Percentiles rank a stretch among this genome's conserved stretches.
Evolutionary conservation across 1,284 basidiomycete genomes (phyloP).

Genomic region (Microbotryum violaceum): DNA sequence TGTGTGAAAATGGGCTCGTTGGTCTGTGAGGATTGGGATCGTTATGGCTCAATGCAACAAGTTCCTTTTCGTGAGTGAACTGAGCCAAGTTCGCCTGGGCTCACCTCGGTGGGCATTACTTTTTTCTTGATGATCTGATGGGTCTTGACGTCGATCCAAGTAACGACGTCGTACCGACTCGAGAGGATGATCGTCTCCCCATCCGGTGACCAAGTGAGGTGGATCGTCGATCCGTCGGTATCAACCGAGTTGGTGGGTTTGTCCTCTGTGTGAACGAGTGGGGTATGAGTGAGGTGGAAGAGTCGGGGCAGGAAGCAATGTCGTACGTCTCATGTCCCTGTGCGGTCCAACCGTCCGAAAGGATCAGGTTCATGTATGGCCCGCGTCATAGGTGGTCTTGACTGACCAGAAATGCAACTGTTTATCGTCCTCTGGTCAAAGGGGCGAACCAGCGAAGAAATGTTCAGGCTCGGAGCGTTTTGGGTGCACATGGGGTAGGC

Average conservation of each 20-base stretch:
- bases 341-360: not conserved
- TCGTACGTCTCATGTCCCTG: constrained; percentile 33
- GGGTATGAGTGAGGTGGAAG: not conserved
- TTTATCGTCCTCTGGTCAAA: constrained; percentile 15
- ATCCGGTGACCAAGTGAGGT: constrained; percentile 30
- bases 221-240: constrained; percentile 26
- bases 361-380: too few relatives aligned
- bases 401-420: constrained; percentile 28
- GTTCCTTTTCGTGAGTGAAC: too few relatives aligned
- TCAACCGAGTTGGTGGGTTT: constrained; percentile 18
- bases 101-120: constrained; percentile 15
- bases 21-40: constrained; percentile 4
- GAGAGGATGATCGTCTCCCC: constrained; percentile 23
- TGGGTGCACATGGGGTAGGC: not conserved
- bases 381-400: not conserved
- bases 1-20: constrained; percentile 30
- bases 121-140: constrained; percentile 7
- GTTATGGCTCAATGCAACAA: too few relatives aligned
- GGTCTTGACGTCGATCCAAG: constrained; percentile 22
- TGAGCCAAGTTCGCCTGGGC: too few relatives aligned
- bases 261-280: constrained; percentile 19
- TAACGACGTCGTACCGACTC: constrained; percentile 15
- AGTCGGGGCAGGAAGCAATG: too few relatives aligned
- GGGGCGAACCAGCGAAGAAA: not conserved
- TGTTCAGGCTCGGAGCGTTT: not conserved